A percentile compares a stretch with the other conserved stretches of the same genome.
phyloP scores from a whole-genome alignment of 2,329 filamentous ascomycete genomes.

The Colletotrichum trifolii region DNA sequence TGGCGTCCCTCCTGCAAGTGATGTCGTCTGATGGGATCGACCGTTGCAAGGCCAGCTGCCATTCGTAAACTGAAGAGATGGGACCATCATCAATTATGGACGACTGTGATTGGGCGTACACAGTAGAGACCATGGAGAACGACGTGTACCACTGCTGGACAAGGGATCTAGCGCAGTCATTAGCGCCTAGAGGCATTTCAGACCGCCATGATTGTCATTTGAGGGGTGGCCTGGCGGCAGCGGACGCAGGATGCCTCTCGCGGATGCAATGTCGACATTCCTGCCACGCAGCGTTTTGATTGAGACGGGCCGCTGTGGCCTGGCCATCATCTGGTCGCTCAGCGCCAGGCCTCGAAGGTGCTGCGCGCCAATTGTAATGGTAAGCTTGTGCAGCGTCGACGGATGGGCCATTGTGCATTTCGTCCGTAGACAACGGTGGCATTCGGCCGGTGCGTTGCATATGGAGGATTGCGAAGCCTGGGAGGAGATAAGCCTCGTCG shows the following conservation, averaged over 20 bases:
- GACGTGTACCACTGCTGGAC: constrained; percentile 29
- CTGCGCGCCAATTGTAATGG: constrained; percentile 18
- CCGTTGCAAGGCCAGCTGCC: constrained; percentile 30
- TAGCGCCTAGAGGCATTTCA: constrained; percentile 20
- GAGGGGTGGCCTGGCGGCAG: constrained; percentile 12
- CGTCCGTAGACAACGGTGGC: constrained; percentile 30
- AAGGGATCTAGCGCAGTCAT: constrained; percentile 24
- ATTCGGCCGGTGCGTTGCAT: constrained; percentile 16
- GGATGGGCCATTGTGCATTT: constrained; percentile 35
- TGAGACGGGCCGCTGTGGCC: not conserved
- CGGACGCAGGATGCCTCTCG: constrained; percentile 22
- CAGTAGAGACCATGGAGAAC: not conserved
- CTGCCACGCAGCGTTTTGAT: not conserved
- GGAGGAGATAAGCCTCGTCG: no score
- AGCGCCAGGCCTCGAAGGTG: not conserved
- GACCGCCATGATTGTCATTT: constrained; percentile 12
- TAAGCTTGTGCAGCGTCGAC: constrained; percentile 14
- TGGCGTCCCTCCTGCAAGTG: constrained; percentile 30
- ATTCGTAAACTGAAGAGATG: constrained; percentile 5
- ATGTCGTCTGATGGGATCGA: constrained; percentile 27
- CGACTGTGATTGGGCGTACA: constrained; percentile 21
- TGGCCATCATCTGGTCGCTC: not conserved
- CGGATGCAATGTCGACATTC: constrained; percentile 25
- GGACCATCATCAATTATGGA: constrained; percentile 11
- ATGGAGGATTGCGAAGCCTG: not conserved